A percentile compares a stretch with the other conserved stretches of the same genome.
Conservation (phyloP, 768 basidiomycete species). For the Scleroderma citrinum region DNA sequence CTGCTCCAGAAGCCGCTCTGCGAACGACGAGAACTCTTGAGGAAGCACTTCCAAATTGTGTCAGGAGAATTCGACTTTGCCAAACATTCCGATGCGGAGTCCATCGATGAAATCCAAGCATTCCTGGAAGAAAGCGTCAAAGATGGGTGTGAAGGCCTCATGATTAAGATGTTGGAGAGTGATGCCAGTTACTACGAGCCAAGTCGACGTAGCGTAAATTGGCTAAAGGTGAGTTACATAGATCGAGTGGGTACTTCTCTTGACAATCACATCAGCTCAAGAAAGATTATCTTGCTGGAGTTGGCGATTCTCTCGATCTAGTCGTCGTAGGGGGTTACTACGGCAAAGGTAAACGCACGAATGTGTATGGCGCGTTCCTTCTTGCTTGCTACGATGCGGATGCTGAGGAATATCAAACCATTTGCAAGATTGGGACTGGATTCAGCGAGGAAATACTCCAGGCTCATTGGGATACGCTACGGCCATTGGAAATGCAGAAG, state of each 20-base stretch:
- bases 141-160: slow-evolving; percentile 97
- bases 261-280: slow-evolving; percentile 61
- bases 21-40: slow-evolving; percentile 73
- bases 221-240: slow-evolving; percentile 76
- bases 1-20: slow-evolving; percentile 69
- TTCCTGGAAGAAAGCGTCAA: slow-evolving; percentile 97
- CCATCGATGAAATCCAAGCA: slow-evolving; percentile 86
- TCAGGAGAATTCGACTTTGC: slow-evolving; percentile 92
- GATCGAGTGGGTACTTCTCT: neutral
- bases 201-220: slow-evolving; percentile 91
- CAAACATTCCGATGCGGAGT: slow-evolving; percentile 82
- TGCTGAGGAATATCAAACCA: slow-evolving; percentile 90
- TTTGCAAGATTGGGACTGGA: slow-evolving; percentile 98
- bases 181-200: slow-evolving; percentile 94
- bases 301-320: slow-evolving; percentile 95
- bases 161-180: slow-evolving; percentile 98
- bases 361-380: slow-evolving; percentile 96
- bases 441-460: slow-evolving; percentile 91
- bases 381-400: slow-evolving; percentile 96
- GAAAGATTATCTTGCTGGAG: slow-evolving; percentile 95
- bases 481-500: slow-evolving; percentile 66
- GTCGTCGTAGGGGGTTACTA: slow-evolving; percentile 98
- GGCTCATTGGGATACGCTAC: slow-evolving; percentile 72
- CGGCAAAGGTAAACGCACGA: slow-evolving; percentile 96
- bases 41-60: slow-evolving; percentile 74